Conservation (phyloP, 768 basidiomycete genomes). For the Boletus coccyginus region DNA sequence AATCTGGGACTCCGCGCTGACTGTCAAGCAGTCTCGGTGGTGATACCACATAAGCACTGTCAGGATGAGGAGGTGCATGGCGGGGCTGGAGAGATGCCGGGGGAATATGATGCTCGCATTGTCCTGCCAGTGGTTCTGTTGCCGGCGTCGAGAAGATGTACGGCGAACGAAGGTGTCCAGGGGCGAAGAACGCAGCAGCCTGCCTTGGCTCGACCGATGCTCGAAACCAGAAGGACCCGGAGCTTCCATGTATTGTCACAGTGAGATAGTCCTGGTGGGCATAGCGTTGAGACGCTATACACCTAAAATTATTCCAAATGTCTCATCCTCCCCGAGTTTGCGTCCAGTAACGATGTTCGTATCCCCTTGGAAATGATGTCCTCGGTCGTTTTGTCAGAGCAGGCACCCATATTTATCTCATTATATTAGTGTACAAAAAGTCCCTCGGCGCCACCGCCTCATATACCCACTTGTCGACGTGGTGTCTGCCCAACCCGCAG, state of each 20-base stretch:
- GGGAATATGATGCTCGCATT: not conserved
- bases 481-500: slow-evolving; percentile 73
- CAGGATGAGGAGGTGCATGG: not conserved
- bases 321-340: not conserved
- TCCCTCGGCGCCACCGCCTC: slow-evolving; percentile 4
- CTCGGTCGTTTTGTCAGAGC: not conserved
- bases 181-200: slow-evolving; percentile 48
- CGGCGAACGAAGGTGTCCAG: slow-evolving; percentile 55
- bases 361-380: not conserved
- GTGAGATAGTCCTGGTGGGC: not conserved
- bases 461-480: slow-evolving; percentile 69
- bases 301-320: not conserved
- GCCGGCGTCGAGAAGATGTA: slow-evolving; percentile 45
- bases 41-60: not conserved
- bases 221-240: slow-evolving; percentile 18
- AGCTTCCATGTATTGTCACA: slow-evolving; percentile 18
- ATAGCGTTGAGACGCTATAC: slow-evolving; percentile 4
- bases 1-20: slow-evolving; percentile 31
- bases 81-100: slow-evolving; percentile 11
- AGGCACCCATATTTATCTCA: not conserved
- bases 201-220: slow-evolving; percentile 22
- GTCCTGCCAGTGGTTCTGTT: slow-evolving; percentile 1
- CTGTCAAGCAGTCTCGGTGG: slow-evolving; percentile 9
- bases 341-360: not conserved
- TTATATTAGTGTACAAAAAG: slow-evolving; percentile 4